These are phyloP conservation scores for Curvularia sp. DNA, from an alignment of 2,329 filamentous ascomycete genomes.

Conservation along the genomic window DNA sequence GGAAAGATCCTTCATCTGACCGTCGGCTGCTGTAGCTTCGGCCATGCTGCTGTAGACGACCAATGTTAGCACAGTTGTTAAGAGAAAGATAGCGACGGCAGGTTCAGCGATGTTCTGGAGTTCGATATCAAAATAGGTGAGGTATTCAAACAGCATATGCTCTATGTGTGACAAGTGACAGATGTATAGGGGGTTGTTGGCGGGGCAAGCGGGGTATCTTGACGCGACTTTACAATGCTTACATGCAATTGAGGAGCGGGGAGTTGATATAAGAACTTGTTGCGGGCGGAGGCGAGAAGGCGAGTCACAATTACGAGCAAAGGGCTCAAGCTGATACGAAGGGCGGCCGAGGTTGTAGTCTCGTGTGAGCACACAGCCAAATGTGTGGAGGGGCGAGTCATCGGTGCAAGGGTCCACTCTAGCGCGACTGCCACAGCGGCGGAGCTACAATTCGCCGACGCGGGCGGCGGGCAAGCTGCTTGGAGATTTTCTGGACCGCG, in stretches of 20 bases:
- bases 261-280: not conserved
- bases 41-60: constrained; percentile 34
- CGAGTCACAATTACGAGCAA: constrained; percentile 16
- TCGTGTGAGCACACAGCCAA: constrained; percentile 34
- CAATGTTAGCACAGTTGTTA: constrained; percentile 15
- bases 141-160: not conserved
- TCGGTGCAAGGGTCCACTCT: constrained; percentile 30
- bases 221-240: constrained; percentile 10
- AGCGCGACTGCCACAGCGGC: constrained; percentile 21
- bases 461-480: constrained; percentile 22
- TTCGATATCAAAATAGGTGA: not conserved
- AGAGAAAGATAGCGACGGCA: not conserved
- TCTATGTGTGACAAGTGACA: not conserved
- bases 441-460: constrained; percentile 36
- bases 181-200: constrained; percentile 20
- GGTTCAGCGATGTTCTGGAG: too few species aligned
- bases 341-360: constrained; percentile 28
- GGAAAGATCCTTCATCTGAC: constrained; percentile 56
- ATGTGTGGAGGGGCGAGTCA: constrained; percentile 43
- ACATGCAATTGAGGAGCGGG: constrained; percentile 8
- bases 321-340: constrained; percentile 10
- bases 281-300: not conserved
- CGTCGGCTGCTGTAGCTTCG: constrained; percentile 44
- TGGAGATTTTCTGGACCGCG: constrained; percentile 38
- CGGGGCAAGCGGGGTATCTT: constrained; percentile 44